Base-by-base conservation (phyloP, 306 rosid species). In the Neltuma alba region DNA sequence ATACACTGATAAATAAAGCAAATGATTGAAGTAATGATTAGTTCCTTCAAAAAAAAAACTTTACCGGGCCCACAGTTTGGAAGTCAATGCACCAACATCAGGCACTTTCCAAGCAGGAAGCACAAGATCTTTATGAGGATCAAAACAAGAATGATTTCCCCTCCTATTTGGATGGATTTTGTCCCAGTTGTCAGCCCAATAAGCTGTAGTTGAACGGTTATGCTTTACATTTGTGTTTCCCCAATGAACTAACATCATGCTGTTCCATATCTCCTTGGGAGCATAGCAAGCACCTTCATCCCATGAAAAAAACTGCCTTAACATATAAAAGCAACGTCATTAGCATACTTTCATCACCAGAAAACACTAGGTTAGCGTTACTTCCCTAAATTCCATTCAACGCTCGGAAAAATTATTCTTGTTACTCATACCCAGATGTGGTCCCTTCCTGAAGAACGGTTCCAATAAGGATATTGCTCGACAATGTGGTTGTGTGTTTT, bases 281-380 rank as follows among this genome's bases (percentile, higher is more conserved):
- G 99, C 98, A 90, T 93, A 95, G 89, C 99, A 95, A 79, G 99
- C 98, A 82, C 99, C 98, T 90, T 95, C 99, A 86, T 95, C 99
- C 99, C 99, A 95, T 66, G 99, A 89, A 87, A 92, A 95, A 69
- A 81, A 95, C 99, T 95, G 99, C 84, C 89, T 77, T 91, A 87
- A 84, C 76, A 82, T 47, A 78, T 52, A 85, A 79, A 85, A 76
- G 81, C 25, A 44, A 75, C 85, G 44, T 82, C 73, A 79, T 89
- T 85, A 91, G 83, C 83, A 70, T 38, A 7, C 27, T 42, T 69
- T 73, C 64, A 61, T 54, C 38, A 76, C 36, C 66, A 65, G 62
- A 36, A 48, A 70, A 79, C 37, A 80, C 37, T 67, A 67, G 52
- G 23, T 47, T 27, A 72, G 70, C 38, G 44, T 74, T 73, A 63